Evolutionary conservation across 192 early-diverging fungal species (phyloP).

Genomic region (Backusella luteola): DNA sequence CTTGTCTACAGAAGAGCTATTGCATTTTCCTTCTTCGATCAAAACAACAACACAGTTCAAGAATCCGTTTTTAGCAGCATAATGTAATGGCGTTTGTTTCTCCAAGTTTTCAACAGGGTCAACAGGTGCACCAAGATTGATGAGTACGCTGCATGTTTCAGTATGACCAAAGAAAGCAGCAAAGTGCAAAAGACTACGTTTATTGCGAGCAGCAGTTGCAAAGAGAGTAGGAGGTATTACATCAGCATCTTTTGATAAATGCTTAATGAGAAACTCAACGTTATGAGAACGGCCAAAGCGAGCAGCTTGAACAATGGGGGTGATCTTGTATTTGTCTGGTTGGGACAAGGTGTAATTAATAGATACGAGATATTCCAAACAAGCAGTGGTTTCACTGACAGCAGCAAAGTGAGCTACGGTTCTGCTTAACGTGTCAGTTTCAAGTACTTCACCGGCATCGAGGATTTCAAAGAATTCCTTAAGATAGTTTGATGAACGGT

Average conservation of each 20-base stretch:
- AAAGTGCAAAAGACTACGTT: constrained; percentile 36
- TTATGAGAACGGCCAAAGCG: constrained; percentile 43
- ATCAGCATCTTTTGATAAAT: constrained; percentile 30
- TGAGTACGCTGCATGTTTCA: constrained; percentile 38
- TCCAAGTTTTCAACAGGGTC: constrained; percentile 31
- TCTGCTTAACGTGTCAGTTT: constrained; percentile 43
- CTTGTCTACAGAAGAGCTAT: constrained; percentile 27
- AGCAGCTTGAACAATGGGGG: constrained; percentile 49
- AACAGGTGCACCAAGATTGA: constrained; percentile 39
- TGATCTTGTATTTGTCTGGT: constrained; percentile 38
- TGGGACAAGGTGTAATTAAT: constrained; percentile 28
- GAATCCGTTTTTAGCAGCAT: constrained; percentile 33
- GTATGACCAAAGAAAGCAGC: constrained; percentile 38
- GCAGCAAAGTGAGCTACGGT: constrained; percentile 52
- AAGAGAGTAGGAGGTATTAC: constrained; percentile 13
- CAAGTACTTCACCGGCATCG: constrained; percentile 26
- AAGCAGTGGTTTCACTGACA: constrained; percentile 38
- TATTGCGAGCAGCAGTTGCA: constrained; percentile 39
- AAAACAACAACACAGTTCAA: constrained; percentile 28
- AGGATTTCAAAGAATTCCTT: constrained; percentile 36
- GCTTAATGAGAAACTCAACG: constrained; percentile 26
- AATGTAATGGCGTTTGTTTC: constrained; percentile 33
- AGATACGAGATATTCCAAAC: constrained; percentile 43
- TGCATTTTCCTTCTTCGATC: constrained; percentile 26
- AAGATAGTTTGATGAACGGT: constrained; percentile 35